These are phyloP conservation scores for Ogataea polymorpha DNA, from an alignment of 805 yeast genomes.

Conservation along the genomic window DNA sequence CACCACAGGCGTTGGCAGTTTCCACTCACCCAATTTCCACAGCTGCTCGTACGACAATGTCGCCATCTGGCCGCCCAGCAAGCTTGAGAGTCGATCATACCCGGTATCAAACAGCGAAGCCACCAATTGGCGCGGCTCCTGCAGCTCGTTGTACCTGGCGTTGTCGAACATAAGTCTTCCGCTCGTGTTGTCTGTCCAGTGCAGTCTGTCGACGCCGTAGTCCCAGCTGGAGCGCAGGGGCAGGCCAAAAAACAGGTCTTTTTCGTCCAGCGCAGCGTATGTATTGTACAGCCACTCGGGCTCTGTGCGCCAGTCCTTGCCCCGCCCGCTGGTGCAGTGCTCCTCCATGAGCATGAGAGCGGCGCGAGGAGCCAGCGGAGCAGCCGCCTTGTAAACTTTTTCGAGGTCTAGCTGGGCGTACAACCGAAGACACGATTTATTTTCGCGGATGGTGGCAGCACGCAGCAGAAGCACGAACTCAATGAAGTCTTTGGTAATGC, in stretches of 20 bases:
- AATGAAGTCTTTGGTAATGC: constrained; percentile 21
- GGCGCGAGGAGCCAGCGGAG: constrained; percentile 36
- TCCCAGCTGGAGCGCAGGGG: constrained; percentile 55
- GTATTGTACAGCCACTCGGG: constrained; percentile 31
- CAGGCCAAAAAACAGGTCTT: constrained; percentile 63
- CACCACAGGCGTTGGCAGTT: constrained; percentile 47
- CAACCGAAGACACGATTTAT: constrained; percentile 28
- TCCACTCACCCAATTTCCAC: constrained; percentile 81
- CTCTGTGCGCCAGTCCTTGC: constrained; percentile 17
- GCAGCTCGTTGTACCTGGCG: constrained; percentile 51
- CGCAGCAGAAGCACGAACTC: constrained; percentile 37
- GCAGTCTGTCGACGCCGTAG: constrained; percentile 46
- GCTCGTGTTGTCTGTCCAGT: constrained; percentile 24
- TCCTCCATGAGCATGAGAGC: constrained; percentile 51
- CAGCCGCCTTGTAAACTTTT: constrained; percentile 32
- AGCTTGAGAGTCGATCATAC: constrained; percentile 51
- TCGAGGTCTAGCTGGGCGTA: constrained; percentile 32
- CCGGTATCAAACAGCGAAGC: constrained; percentile 45
- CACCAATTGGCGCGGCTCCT: constrained; percentile 6
- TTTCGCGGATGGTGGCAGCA: constrained; percentile 36
- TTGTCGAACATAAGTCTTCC: constrained; percentile 48
- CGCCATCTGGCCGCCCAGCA: constrained; percentile 26
- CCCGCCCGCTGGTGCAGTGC: constrained; percentile 18
- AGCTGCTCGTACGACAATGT: constrained; percentile 53
- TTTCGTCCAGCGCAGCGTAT: constrained; percentile 55